Base-by-base conservation (phyloP, 2,329 filamentous ascomycete species). In the Sporothrix dimorphospora region DNA sequence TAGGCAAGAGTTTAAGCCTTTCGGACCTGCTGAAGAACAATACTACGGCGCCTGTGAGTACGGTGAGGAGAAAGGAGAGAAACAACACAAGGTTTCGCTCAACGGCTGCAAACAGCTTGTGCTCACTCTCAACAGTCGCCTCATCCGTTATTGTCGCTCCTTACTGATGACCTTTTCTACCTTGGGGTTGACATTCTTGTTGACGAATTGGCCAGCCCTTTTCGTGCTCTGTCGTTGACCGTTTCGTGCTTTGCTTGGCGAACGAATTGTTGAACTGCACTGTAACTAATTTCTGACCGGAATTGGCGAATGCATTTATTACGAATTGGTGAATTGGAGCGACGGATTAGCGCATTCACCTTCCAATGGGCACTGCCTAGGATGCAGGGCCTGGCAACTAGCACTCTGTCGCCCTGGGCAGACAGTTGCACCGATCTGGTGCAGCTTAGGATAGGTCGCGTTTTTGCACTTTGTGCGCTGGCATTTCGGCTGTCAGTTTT, bases 291-390 rank as follows among this genome's bases (percentile, higher is more conserved):
- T 57, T 9, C 6, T 57, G 27, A 11, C 27, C 27, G 53, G 34
- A 63, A 63, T 63, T 24, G n/a, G 34, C 57, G 38, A 63, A 42
- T 42, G n/a, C 14, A 63, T 63, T 42, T 21, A 47, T 19, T 49
- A 49, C 14, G 19, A 16, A 42, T 65, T 66, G 27, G 24, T 27
- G 63, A 61, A 61, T 61, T 30, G 57, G 57, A 34, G 12, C 24
- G 34, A 19, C 57, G 40, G n/a, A 19, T 16, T 40, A n/a, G n/a
- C n/a, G n/a, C n/a, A n/a, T n/a, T n/a, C n/a, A n/a, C n/a, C n/a
- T n/a, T n/a, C n/a, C n/a, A n/a, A n/a, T n/a, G n/a, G n/a, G 57
- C 57, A 53, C 57, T 42, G n/a, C 14, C 27, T 27, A 34, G 53
- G 4, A 40, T n/a, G 4, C 55, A 61, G 57, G 16, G 27, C 55